Base-by-base conservation (phyloP, 2,329 filamentous ascomycete species). In the Corinectria fuckeliana region DNA sequence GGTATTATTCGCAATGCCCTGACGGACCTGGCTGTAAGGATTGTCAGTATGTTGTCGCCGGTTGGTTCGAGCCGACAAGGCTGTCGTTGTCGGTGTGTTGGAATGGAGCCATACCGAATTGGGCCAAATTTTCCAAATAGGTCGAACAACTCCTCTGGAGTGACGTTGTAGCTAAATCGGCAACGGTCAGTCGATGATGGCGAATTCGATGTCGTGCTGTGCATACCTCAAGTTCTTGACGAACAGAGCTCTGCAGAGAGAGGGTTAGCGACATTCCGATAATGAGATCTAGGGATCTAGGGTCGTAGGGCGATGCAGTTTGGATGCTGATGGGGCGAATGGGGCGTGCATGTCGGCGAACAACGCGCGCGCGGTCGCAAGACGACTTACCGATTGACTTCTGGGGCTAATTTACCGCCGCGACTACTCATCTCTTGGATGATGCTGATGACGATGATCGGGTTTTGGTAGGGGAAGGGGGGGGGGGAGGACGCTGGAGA, bases 101-200 rank as follows among this genome's bases (percentile, higher is more conserved):
- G 59, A n/a, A 44, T 47, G 63, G 57, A 50, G 57, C 79, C 88
- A 73, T 89, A 95, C 92, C 93, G 91, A 77, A 97, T 94, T 70
- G 93, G 91, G 65, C 93, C 93, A 77, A 96, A 97, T 82, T 97
- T 97, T 78, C 92, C 93, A 82, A 99, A 99, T 76, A 99, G 91
- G 77, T 97, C 94, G 81, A 97, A 99, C 69, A 99, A 88, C 81
- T 98, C 93, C 81, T 97, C 93, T 74, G 94, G 91, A 74, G 93
- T 95, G 75, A 99, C 93, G 91, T 96, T 97, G 88, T 97, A 98
- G 90, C 93, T 96, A 67, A 42, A 72, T 51, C 82, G 82, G 87
- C 85, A 79, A 87, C 87, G 80, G 85, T 87, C 67, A 74, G 70
- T 65, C 38, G 62, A 28, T 20, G 48, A 60, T 39, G 57, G 58